Conservation (phyloP, 495 filamentous ascomycete genomes). For the Podospora pseudocomata region DNA sequence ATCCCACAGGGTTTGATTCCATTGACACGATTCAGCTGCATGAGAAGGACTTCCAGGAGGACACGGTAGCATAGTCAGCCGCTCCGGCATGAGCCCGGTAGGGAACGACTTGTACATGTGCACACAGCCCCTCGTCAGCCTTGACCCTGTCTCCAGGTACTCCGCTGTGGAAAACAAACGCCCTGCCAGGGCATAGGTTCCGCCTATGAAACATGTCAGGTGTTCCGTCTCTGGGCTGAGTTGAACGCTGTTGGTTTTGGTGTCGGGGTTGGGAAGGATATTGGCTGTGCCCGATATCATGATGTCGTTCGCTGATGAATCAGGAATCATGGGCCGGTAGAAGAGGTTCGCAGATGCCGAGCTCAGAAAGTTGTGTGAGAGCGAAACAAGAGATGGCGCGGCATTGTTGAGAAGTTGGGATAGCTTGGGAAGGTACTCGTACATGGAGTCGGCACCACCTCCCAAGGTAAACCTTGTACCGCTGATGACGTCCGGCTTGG, state of each 20-base stretch:
- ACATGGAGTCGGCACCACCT: conserved; percentile 76
- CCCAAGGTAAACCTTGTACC: conserved; percentile 63
- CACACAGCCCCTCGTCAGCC: conserved; percentile 79
- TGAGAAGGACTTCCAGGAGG: conserved; percentile 31
- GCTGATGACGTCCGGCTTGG: conserved; percentile 22
- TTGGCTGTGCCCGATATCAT: conserved; percentile 58
- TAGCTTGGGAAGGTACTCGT: conserved; percentile 84
- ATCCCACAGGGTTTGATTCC: conserved; percentile 31
- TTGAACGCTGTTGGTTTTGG: conserved; percentile 1
- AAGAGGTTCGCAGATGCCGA: conserved; percentile 61
- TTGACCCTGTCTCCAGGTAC: conserved; percentile 59
- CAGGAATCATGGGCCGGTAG: conserved; percentile 59
- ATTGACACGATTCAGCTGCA: conserved; percentile 15
- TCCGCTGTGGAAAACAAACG: conserved; percentile 61
- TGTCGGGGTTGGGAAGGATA: conserved; percentile 11
- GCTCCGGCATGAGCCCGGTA: conserved; percentile 85
- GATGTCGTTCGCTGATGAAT: conserved; percentile 52
- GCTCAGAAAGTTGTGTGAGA: conserved; percentile 54
- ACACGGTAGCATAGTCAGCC: conserved; percentile 61
- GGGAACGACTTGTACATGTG: conserved; percentile 75
- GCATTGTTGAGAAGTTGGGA: conserved; percentile 38
- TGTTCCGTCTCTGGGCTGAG: conserved; percentile 42
- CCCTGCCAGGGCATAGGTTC: conserved; percentile 79
- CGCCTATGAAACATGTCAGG: conserved; percentile 72
- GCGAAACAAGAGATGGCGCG: conserved; percentile 32